Conservation (phyloP, 2,329 filamentous ascomycete genomes). For the Dendryphion nanum region DNA sequence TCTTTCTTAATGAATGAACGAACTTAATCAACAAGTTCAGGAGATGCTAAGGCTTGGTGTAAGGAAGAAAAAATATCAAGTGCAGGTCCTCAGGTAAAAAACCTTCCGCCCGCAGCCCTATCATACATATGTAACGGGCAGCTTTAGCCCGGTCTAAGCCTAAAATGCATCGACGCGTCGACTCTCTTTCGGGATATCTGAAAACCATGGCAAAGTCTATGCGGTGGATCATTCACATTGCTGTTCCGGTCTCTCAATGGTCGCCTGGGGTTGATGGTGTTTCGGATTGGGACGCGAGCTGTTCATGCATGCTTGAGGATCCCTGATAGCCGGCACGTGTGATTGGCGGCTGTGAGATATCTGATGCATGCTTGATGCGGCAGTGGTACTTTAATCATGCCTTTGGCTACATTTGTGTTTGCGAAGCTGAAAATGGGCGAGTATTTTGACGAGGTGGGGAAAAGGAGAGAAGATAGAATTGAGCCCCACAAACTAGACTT, state of each 20-base stretch:
- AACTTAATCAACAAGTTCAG: conserved; percentile 15
- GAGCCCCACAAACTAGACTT: no score
- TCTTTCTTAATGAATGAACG: conserved; percentile 8
- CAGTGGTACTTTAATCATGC: conserved; percentile 16
- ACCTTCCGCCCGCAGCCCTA: background rate
- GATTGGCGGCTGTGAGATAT: conserved; percentile 9
- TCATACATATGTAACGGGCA: conserved; percentile 4
- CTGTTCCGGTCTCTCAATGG: background rate
- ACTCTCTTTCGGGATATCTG: conserved; percentile 3
- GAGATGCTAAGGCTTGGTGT: conserved; percentile 1
- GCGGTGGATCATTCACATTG: conserved; percentile 3
- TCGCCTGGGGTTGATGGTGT: conserved; percentile 7
- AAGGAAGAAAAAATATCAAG: background rate
- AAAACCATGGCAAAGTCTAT: conserved; percentile 1
- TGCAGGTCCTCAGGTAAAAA: background rate
- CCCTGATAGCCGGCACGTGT: conserved; percentile 1
- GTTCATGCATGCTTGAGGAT: conserved; percentile 3
- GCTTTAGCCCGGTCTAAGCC: conserved; percentile 2
- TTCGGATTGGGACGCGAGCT: conserved; percentile 8
- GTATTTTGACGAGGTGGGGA: no score
- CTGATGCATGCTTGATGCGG: conserved; percentile 14
- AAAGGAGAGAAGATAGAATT: no score
- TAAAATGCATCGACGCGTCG: conserved; percentile 1
- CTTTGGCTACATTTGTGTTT: no score
- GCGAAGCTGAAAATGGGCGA: no score